phyloP scores from a whole-genome alignment of 1,284 basidiomycete genomes.

The Omphalotus olearius region DNA sequence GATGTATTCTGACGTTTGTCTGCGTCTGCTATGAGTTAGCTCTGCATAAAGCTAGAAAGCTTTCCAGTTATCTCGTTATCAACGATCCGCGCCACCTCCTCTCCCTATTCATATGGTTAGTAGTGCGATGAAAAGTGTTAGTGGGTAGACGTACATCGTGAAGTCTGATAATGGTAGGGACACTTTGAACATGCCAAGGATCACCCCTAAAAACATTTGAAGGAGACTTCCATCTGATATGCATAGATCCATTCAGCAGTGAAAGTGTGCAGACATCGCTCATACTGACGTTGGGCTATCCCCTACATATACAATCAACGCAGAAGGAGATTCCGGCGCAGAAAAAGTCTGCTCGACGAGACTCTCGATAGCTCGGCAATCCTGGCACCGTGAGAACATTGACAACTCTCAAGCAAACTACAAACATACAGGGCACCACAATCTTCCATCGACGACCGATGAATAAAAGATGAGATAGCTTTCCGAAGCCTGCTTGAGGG shows the following conservation, averaged over 20 bases:
- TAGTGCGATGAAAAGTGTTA: not conserved
- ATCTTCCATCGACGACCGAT: slow-evolving; percentile 46
- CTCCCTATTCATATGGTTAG: slow-evolving; percentile 33
- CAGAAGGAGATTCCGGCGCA: slow-evolving; percentile 49
- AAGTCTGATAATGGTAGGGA: slow-evolving; percentile 76
- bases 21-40: slow-evolving; percentile 1
- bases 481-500: slow-evolving; percentile 35
- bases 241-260: not conserved
- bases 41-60: slow-evolving; percentile 25
- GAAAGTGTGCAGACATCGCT: too few species aligned
- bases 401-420: not conserved
- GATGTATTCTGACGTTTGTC: too few species aligned
- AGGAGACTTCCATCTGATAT: slow-evolving; percentile 60
- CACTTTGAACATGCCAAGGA: slow-evolving; percentile 58
- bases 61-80: slow-evolving; percentile 45
- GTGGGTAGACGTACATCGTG: slow-evolving; percentile 48
- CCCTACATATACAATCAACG: slow-evolving; percentile 72
- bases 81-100: slow-evolving; percentile 53
- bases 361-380: slow-evolving; percentile 66
- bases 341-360: slow-evolving; percentile 56
- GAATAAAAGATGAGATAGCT: slow-evolving; percentile 64
- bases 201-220: slow-evolving; percentile 60
- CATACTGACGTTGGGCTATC: slow-evolving; percentile 62
- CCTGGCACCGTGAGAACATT: slow-evolving; percentile 40
- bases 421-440: slow-evolving; percentile 66